phyloP scores from a whole-genome alignment of 1,284 basidiomycete species.

The Mycena sp. region DNA sequence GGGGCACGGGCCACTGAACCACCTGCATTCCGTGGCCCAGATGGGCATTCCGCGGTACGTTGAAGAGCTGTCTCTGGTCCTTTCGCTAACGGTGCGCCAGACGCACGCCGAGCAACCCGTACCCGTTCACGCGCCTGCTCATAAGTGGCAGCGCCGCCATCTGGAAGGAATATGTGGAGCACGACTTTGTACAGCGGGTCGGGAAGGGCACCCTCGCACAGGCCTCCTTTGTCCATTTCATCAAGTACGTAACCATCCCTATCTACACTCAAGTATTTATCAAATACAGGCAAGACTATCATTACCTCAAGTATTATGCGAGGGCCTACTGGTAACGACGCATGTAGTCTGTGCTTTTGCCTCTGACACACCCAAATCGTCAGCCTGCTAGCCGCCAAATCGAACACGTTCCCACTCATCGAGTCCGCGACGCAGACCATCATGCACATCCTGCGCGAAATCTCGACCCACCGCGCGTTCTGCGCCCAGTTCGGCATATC shows the following conservation, averaged over 20 bases:
- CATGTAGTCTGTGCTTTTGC: slow-evolving; percentile 6
- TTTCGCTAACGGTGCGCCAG: slow-evolving; percentile 45
- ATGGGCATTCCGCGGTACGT: slow-evolving; percentile 69
- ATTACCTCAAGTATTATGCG: slow-evolving; percentile 82
- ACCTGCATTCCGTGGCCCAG: slow-evolving; percentile 72
- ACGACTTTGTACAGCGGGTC: slow-evolving; percentile 83
- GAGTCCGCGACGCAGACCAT: slow-evolving; percentile 73
- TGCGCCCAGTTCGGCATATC: slow-evolving; percentile 78
- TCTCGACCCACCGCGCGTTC: slow-evolving; percentile 76
- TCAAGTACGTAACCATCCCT: slow-evolving; percentile 62
- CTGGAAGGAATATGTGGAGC: slow-evolving; percentile 85
- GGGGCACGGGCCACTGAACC: slow-evolving; percentile 91
- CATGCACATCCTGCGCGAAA: slow-evolving; percentile 73
- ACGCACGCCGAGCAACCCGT: slow-evolving; percentile 67
- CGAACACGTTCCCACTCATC: slow-evolving; percentile 72
- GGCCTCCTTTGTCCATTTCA: slow-evolving; percentile 84
- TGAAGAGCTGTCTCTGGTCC: not conserved
- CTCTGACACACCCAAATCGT: not conserved
- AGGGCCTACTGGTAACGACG: slow-evolving; percentile 70
- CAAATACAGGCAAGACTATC: slow-evolving; percentile 73
- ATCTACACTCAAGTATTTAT: slow-evolving; percentile 3
- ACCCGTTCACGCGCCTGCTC: slow-evolving; percentile 75
- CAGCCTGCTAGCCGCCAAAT: slow-evolving; percentile 84
- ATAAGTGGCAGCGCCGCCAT: slow-evolving; percentile 64
- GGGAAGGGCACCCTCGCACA: slow-evolving; percentile 75